Evolutionary conservation across 1,139 yeast genomes (phyloP).

Genomic region (Blastobotrys buckinghamii): DNA sequence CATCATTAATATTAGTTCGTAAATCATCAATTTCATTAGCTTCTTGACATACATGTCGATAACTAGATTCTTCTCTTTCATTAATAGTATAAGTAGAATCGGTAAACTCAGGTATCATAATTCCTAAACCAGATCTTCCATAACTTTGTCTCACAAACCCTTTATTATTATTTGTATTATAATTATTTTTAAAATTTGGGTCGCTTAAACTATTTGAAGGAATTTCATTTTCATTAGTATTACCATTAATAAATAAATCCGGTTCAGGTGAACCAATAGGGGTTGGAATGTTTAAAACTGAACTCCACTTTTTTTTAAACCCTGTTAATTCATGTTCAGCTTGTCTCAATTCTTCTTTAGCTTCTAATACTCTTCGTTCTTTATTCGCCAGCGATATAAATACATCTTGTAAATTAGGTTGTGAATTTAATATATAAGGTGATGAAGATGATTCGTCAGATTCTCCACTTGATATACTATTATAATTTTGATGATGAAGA

Average conservation of each 20-base stretch:
- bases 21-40: constrained; percentile 9
- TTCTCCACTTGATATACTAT: background rate
- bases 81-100: no score
- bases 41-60: constrained; percentile 5
- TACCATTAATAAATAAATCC: background rate
- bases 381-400: constrained; percentile 33
- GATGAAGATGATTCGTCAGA: constrained; percentile 11
- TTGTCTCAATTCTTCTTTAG: constrained; percentile 28
- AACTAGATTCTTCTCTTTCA: constrained; percentile 1
- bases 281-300: constrained; percentile 19
- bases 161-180: background rate
- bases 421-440: constrained; percentile 22
- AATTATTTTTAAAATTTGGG: background rate
- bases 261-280: constrained; percentile 5
- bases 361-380: constrained; percentile 35
- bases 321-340: constrained; percentile 26
- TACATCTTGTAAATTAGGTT: constrained; percentile 30
- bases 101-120: constrained; percentile 7
- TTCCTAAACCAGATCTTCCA: constrained; percentile 3
- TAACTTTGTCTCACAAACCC: constrained; percentile 4
- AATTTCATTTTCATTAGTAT: background rate
- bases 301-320: constrained; percentile 24
- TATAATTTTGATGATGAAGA: background rate
- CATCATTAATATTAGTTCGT: background rate
- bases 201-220: background rate